Evolutionary conservation across 805 yeast genomes (phyloP).

Genomic region (Wickerhamomyces queroliae): DNA sequence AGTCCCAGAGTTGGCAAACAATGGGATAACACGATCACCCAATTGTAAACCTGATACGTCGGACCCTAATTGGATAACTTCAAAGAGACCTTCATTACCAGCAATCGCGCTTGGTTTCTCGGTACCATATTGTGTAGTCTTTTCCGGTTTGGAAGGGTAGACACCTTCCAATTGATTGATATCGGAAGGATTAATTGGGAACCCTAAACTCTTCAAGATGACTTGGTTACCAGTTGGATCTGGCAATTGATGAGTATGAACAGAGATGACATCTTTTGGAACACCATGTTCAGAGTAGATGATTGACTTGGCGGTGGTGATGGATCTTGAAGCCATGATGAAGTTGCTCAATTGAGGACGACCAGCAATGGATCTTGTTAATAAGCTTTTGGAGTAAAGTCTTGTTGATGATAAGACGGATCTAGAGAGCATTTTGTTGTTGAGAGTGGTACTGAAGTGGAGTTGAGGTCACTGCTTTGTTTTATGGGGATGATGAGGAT

Average conservation of each 20-base stretch:
- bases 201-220: conserved; percentile 64
- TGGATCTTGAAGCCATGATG: conserved; percentile 7
- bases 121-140: conserved; percentile 46
- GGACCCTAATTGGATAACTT: conserved; percentile 69
- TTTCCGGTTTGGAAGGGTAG: conserved; percentile 71
- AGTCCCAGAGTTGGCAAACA: conserved; percentile 77
- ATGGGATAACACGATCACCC: conserved; percentile 90
- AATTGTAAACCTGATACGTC: conserved; percentile 38
- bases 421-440: neutral
- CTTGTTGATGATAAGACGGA: neutral
- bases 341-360: neutral
- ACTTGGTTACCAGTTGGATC: conserved; percentile 42
- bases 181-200: conserved; percentile 90
- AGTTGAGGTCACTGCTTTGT: too few species aligned
- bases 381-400: neutral
- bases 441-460: too few species aligned
- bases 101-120: conserved; percentile 71
- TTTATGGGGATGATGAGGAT: neutral
- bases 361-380: neutral
- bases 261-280: conserved; percentile 47
- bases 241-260: conserved; percentile 47
- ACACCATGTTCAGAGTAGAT: conserved; percentile 66
- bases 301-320: conserved; percentile 53
- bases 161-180: conserved; percentile 80
- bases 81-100: conserved; percentile 92